phyloP scores from a whole-genome alignment of 768 basidiomycete genomes.

The Trametes cinnabarina region DNA sequence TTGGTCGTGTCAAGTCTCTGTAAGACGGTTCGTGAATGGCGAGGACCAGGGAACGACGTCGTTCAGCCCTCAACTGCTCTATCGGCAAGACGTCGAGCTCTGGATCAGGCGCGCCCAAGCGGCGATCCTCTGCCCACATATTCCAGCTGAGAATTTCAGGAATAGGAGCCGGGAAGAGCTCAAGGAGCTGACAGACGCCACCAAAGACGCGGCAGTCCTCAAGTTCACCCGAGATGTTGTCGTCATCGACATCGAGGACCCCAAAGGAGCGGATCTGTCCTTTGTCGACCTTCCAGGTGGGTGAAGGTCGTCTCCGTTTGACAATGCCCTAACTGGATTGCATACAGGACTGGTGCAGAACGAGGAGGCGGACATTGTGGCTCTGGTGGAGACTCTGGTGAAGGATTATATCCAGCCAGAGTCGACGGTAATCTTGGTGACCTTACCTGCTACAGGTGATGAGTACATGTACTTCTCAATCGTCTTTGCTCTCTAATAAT shows the following conservation, averaged over 20 bases:
- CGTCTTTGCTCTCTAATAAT: not conserved
- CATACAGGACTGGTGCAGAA: constrained; percentile 58
- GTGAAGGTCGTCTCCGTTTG: constrained; percentile 5
- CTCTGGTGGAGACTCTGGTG: constrained; percentile 49
- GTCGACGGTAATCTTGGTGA: constrained; percentile 62
- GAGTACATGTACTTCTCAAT: too few species aligned
- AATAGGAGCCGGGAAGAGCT: constrained; percentile 28
- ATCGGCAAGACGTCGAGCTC: constrained; percentile 37
- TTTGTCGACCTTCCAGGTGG: constrained; percentile 29
- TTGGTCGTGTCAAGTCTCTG: constrained; percentile 29
- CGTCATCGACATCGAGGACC: constrained; percentile 31
- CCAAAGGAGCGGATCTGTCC: constrained; percentile 20
- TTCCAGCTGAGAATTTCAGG: constrained; percentile 21
- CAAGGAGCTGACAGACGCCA: constrained; percentile 21
- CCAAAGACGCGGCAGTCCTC: constrained; percentile 9
- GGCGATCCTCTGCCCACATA: constrained; percentile 39
- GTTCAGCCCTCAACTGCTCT: constrained; percentile 34
- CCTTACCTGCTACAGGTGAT: constrained; percentile 62
- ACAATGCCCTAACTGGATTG: constrained; percentile 20
- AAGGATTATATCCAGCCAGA: constrained; percentile 43
- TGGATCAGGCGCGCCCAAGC: constrained; percentile 46
- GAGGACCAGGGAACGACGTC: constrained; percentile 16
- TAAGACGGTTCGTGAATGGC: constrained; percentile 6
- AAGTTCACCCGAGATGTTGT: constrained; percentile 33
- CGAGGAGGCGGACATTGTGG: constrained; percentile 37